Base-by-base conservation (phyloP, 441 rosid species). In the Adansonia gregorii region DNA sequence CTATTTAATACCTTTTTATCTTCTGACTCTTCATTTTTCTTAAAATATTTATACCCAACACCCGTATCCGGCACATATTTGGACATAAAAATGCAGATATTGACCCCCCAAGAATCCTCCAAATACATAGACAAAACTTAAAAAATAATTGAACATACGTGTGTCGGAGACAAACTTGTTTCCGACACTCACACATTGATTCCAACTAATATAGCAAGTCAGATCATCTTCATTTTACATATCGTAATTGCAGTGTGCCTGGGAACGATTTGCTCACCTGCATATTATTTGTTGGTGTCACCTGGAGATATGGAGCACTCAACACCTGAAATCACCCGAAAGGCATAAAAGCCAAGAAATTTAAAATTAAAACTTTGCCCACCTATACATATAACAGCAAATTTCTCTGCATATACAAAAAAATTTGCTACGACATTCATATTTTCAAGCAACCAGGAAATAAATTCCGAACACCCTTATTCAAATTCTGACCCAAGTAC, bases 261-360 rank as follows among this genome's bases (percentile, higher is more conserved):
- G 27, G 35, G 35, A 31, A 31, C 2, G 35, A 31, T 31, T 31
- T 72, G 78, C 88, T 85, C 77, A 91, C 98, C 91, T 90, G 92
- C 67, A 78, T 73, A 73, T 79, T 83, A 82, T 83, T 75, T 69
- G 84, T 49, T 19, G 93, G 86, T 54, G 78, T 60, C 27, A 83
- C 83, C 85, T 92, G 93, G 78, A 95, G 94, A 83, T 95, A 95
- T 3, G 97, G 97, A 75, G 97, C 94, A 76, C 98, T 95, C 85
- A 95, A 86, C 76, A 93, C 95, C 98, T 95, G 82, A 77, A 85
- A 81, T 56, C 79, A 85, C 73, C 58, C 27, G 19, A 65, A 65
- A 75, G 70, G 48, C n/a, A 35, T 5, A 52, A 41, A 77, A 31
- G 12, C 19, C 39, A 49, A 60, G 59, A 65, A 75, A 19, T 52